Evolutionary conservation across 208 protist genomes (phyloP).

Genomic region (Leishmania martiniquensis): DNA sequence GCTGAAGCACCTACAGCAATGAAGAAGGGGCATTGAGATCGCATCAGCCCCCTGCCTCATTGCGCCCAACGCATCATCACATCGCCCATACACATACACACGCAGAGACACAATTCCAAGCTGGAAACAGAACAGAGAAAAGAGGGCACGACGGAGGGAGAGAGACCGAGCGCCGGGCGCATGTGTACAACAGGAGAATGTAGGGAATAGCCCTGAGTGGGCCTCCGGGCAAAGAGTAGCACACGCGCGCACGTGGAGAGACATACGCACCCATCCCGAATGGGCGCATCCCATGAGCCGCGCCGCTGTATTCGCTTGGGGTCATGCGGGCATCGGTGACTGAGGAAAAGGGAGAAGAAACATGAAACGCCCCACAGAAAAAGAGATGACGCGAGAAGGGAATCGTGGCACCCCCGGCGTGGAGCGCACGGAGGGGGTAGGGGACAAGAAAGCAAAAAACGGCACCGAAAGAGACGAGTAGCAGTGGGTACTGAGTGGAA

Average conservation of each 20-base stretch:
- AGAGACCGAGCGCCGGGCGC: background rate
- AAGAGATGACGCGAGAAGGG: too few relatives aligned
- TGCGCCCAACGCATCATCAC: too few relatives aligned
- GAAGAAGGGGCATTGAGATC: background rate
- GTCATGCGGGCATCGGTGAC: background rate
- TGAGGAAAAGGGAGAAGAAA: background rate
- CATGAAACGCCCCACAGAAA: background rate
- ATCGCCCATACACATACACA: background rate
- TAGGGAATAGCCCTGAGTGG: too few relatives aligned
- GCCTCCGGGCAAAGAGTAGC: background rate
- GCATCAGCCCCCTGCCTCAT: background rate
- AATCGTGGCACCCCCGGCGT: background rate
- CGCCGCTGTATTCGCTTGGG: background rate
- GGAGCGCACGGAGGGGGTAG: background rate
- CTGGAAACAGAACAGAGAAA: background rate
- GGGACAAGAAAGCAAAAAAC: background rate
- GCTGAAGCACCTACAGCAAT: background rate
- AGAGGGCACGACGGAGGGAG: background rate
- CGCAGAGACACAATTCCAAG: background rate
- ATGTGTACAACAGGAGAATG: background rate
- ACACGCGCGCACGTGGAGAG: background rate
- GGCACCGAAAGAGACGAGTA: slow-evolving; percentile 2
- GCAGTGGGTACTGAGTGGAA: slow-evolving; percentile 3
- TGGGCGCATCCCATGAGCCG: background rate
- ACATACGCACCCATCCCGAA: background rate